Base-by-base conservation (phyloP, 805 yeast species). In the Clavispora vitiphila region DNA sequence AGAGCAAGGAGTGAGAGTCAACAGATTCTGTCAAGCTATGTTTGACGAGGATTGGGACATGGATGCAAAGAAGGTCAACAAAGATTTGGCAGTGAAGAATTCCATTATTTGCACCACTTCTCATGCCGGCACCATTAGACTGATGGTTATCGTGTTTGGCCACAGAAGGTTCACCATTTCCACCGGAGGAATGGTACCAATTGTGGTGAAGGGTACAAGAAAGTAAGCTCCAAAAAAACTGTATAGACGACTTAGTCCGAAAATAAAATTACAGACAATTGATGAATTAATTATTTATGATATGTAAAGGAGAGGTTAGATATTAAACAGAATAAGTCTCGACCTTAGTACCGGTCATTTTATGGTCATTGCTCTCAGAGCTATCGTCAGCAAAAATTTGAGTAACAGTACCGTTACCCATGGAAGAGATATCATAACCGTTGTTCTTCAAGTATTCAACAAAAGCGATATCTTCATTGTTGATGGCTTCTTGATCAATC, bases 401-500 rank as follows among this genome's bases (percentile, higher is more conserved):
- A 4, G 25, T 19, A 7, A 37, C 24, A 7, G 39, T 27, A 19
- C 44, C 59, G 41, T 61, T 65, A 40, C 80, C 95, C 56, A 87
- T 64, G 53, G 69, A 74, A 24, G 74, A 48, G 40, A 78, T 69
- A 58, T 88, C 96, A 61, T 75, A 89, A 27, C 95, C 95, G 43
- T 83, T 71, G 14, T 67, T 68, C 39, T 60, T 65, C 55, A 90
- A 76, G 63, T 86, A 88, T 34, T 72, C 77, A 43, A 83, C 56
- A 66, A 89, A 90, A 39, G 67, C 71, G 26, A 65, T 68, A 65
- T 90, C 97, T 67, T 90, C 97, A 46, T 76, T 71, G 51, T 77
- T 76, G 64, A 89, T 80, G 19, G 93, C 83, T 53, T 81, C 84
- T 64, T 89, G 97, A 57, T 85, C 90, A 38, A 90, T 80, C 18